Percentiles rank a stretch among this genome's conserved stretches.
phyloP scores from a whole-genome alignment of 331 rosid genomes.

The Saraca asoca region DNA sequence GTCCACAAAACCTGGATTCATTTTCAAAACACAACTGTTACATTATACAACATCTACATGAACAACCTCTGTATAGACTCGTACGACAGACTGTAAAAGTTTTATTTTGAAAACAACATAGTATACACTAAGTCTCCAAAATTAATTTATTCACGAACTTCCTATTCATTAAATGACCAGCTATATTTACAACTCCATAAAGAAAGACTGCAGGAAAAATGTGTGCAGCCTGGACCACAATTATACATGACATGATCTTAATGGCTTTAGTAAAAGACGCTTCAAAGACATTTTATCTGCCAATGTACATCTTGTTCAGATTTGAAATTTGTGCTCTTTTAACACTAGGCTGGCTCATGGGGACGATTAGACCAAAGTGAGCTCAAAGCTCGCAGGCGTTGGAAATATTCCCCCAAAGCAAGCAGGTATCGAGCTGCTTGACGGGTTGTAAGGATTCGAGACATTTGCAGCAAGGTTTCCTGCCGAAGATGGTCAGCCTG shows the following conservation, averaged over 20 bases:
- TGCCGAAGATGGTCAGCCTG: conserved; percentile 91
- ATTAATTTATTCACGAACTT: conserved; percentile 40
- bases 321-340: conserved; percentile 36
- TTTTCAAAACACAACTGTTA: conserved; percentile 24
- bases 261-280: conserved; percentile 35
- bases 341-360: conserved; percentile 57
- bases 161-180: conserved; percentile 44
- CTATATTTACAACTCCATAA: conserved; percentile 54
- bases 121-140: conserved; percentile 39
- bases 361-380: conserved; percentile 63
- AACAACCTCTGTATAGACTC: conserved; percentile 35
- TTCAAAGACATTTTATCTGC: conserved; percentile 15
- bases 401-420: conserved; percentile 74
- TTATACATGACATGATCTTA: conserved; percentile 27
- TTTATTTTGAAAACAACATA: conserved; percentile 30
- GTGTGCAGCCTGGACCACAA: conserved; percentile 46
- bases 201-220: conserved; percentile 53
- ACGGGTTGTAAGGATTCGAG: conserved; percentile 62
- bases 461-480: conserved; percentile 78
- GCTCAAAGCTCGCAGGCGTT: conserved; percentile 84
- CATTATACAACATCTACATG: conserved; percentile 38
- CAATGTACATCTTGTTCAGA: conserved; percentile 31
- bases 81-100: conserved; percentile 30
- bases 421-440: conserved; percentile 76
- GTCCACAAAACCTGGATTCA: conserved; percentile 3